phyloP scores from a whole-genome alignment of 2,329 filamentous ascomycete species.

The Penicillium thymicola region DNA sequence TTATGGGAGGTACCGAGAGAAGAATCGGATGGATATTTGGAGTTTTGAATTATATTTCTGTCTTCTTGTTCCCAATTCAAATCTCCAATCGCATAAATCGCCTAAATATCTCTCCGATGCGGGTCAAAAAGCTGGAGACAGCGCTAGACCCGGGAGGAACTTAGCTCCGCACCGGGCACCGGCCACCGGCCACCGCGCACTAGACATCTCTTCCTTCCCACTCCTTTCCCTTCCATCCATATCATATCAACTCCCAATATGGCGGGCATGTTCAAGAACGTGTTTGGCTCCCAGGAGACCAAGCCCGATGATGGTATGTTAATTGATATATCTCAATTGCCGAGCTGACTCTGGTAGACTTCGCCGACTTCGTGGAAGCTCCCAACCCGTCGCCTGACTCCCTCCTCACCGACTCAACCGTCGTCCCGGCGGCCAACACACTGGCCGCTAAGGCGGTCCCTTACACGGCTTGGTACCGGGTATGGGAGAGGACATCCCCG shows the following conservation, averaged over 20 bases:
- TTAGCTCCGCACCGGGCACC: conserved; percentile 22
- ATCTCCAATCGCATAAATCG: not conserved
- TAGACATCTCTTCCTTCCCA: conserved; percentile 16
- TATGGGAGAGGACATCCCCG: conserved; percentile 84
- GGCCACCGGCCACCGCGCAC: conserved; percentile 11
- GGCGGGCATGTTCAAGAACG: conserved; percentile 41
- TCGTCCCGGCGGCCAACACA: conserved; percentile 43
- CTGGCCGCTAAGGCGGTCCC: conserved; percentile 56
- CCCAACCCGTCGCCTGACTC: conserved; percentile 61
- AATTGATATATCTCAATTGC: conserved; percentile 11
- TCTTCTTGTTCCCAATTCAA: not conserved
- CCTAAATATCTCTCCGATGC: not conserved
- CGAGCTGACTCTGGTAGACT: conserved; percentile 60
- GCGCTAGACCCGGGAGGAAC: conserved; percentile 44
- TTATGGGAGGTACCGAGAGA: conserved; percentile 7
- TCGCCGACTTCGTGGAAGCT: conserved; percentile 85
- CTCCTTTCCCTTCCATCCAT: conserved; percentile 24
- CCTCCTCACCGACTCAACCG: conserved; percentile 42
- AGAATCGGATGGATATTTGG: not conserved
- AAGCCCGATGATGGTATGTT: conserved; percentile 38
- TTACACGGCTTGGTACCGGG: conserved; percentile 93
- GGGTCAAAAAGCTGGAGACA: conserved; percentile 34
- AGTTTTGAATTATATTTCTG: not conserved
- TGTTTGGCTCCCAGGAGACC: conserved; percentile 36
- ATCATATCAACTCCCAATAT: conserved; percentile 23